phyloP scores from a whole-genome alignment of 108 stramenopile genomes.

The Stephanodiscus triporus region DNA sequence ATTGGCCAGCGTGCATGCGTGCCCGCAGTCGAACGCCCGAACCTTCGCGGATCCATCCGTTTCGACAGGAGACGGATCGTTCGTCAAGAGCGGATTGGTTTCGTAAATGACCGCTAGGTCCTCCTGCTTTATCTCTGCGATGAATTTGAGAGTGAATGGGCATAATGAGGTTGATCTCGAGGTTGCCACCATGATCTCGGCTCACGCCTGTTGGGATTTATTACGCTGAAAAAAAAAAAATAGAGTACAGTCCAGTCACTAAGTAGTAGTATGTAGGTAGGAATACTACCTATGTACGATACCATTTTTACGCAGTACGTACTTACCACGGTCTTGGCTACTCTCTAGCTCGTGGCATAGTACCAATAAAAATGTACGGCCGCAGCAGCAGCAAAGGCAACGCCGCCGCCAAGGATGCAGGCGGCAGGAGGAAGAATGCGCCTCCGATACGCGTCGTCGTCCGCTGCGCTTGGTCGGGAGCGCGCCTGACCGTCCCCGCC shows the following conservation, averaged over 20 bases:
- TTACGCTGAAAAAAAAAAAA: too few relatives aligned
- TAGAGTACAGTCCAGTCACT: background rate
- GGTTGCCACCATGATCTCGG: background rate
- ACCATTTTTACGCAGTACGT: too few relatives aligned
- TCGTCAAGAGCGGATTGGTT: conserved; percentile 13
- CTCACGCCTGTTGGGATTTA: too few relatives aligned
- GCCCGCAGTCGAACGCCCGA: conserved; percentile 18
- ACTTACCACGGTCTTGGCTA: too few relatives aligned
- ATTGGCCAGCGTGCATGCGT: conserved; percentile 24
- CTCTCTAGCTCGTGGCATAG: too few relatives aligned
- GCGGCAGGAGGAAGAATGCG: conserved; percentile 20
- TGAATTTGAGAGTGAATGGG: conserved; percentile 36
- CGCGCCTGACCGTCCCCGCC: conserved; percentile 40
- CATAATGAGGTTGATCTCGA: conserved; percentile 6
- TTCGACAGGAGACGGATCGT: background rate
- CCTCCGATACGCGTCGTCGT: conserved; percentile 37
- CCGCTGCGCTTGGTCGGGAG: conserved; percentile 37
- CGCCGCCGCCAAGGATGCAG: background rate
- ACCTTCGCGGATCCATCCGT: background rate
- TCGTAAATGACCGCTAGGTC: conserved; percentile 31
- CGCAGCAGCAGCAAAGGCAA: conserved; percentile 21
- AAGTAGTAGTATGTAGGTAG: too few relatives aligned
- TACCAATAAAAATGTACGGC: conserved; percentile 15
- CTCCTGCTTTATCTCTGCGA: conserved; percentile 14
- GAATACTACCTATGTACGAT: too few relatives aligned